phyloP scores from a whole-genome alignment of 805 yeast species.

The Kurtzmaniella cleridarum region DNA sequence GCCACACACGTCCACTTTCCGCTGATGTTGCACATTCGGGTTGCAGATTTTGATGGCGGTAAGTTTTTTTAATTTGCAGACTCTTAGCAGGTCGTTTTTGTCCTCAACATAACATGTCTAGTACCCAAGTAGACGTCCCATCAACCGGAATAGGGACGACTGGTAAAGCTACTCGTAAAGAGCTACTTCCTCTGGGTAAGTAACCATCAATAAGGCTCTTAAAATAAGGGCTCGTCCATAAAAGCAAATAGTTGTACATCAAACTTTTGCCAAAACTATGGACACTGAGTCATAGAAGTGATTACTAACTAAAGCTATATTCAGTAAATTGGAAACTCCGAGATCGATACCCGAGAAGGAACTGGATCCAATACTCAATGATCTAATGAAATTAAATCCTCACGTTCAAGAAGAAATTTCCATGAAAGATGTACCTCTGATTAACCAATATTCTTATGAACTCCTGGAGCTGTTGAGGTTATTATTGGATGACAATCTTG shows the following conservation, averaged over 20 bases:
- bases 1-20: conserved; percentile 3
- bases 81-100: too few species aligned
- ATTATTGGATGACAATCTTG: conserved; percentile 21
- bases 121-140: too few species aligned
- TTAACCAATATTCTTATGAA: conserved; percentile 27
- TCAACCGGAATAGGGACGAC: too few species aligned
- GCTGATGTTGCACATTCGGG: conserved; percentile 6
- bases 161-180: too few species aligned
- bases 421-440: conserved; percentile 7
- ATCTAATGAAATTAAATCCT: conserved; percentile 26
- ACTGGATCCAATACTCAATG: conserved; percentile 28
- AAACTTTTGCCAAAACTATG: neutral
- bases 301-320: conserved; percentile 4
- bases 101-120: too few species aligned
- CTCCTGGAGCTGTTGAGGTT: conserved; percentile 25
- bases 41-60: conserved; percentile 1
- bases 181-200: too few species aligned
- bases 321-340: conserved; percentile 1
- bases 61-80: too few species aligned
- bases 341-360: conserved; percentile 1
- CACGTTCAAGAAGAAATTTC: conserved; percentile 12
- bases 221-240: neutral
- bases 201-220: too few species aligned
- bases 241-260: neutral
- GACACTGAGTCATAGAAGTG: neutral